Percentiles rank a stretch among this genome's conserved stretches.
phyloP scores from a whole-genome alignment of 1,284 basidiomycete species.

The Cryptococcus neoformans region DNA sequence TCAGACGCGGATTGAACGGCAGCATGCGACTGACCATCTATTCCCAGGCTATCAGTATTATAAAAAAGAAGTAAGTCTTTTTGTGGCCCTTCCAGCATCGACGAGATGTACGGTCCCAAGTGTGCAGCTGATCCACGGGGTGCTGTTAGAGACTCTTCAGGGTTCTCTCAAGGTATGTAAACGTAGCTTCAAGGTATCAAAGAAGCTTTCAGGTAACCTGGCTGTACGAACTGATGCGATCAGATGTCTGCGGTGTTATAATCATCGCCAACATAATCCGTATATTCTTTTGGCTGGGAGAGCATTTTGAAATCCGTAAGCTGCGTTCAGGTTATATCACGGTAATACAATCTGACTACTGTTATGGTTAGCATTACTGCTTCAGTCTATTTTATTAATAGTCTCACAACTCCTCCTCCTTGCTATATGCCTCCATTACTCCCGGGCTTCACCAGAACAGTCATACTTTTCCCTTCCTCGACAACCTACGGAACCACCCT shows the following conservation, averaged over 20 bases:
- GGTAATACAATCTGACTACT: slow-evolving; percentile 1
- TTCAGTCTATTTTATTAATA: slow-evolving; percentile 52
- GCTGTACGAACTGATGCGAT: neutral
- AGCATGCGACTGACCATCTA: slow-evolving; percentile 1
- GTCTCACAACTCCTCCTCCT: slow-evolving; percentile 52
- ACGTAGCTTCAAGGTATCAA: too few relatives aligned
- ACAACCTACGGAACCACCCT: too few relatives aligned
- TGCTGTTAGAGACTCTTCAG: slow-evolving; percentile 41
- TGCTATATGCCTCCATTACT: slow-evolving; percentile 52
- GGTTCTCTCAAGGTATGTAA: slow-evolving; percentile 46
- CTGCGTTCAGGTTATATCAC: neutral
- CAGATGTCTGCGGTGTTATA: slow-evolving; percentile 46
- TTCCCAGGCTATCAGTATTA: slow-evolving; percentile 52
- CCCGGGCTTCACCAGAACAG: slow-evolving; percentile 14
- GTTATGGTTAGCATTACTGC: slow-evolving; percentile 43
- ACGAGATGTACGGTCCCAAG: too few relatives aligned
- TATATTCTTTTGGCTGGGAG: slow-evolving; percentile 53
- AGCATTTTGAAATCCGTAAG: slow-evolving; percentile 52
- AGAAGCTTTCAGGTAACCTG: neutral
- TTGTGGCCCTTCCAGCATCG: neutral
- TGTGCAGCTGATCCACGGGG: neutral
- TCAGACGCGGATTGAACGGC: neutral
- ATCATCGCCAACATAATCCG: slow-evolving; percentile 51
- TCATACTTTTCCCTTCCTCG: too few relatives aligned
- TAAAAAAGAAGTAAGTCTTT: slow-evolving; percentile 45